Conservation (phyloP, 2,329 filamentous ascomycete genomes). For the Alternaria dauci region DNA sequence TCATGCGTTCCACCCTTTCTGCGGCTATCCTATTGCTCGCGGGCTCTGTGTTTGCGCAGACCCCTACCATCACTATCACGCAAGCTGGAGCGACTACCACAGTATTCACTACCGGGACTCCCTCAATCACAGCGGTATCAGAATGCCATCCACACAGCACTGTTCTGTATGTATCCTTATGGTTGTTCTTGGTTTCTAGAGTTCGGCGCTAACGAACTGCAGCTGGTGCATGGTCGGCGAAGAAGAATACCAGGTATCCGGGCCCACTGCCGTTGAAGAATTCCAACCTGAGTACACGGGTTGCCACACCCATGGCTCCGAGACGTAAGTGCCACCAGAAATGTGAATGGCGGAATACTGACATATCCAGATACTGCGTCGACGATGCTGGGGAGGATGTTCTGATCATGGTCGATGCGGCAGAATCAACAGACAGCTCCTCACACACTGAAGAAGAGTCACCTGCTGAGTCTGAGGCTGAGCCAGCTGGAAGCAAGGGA, state of each 20-base stretch:
- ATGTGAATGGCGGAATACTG: background rate
- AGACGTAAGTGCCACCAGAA: constrained; percentile 58
- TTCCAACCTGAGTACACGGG: constrained; percentile 69
- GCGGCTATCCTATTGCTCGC: constrained; percentile 16
- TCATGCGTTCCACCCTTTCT: constrained; percentile 3
- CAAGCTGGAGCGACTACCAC: constrained; percentile 10
- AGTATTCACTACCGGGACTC: constrained; percentile 13
- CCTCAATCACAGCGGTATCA: constrained; percentile 58
- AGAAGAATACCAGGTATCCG: constrained; percentile 56
- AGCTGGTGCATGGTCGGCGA: constrained; percentile 57
- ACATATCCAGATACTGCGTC: constrained; percentile 65
- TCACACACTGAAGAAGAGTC: constrained; percentile 26
- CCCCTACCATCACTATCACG: constrained; percentile 14
- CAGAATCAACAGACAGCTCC: constrained; percentile 24
- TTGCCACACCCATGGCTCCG: constrained; percentile 69
- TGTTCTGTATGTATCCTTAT: constrained; percentile 50
- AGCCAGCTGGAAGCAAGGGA: constrained; percentile 29
- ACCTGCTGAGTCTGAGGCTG: constrained; percentile 17
- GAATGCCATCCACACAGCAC: constrained; percentile 61
- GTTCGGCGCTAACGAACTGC: constrained; percentile 18
- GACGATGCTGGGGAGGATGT: constrained; percentile 68
- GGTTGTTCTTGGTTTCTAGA: background rate
- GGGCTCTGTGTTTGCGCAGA: constrained; percentile 28
- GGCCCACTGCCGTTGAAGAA: constrained; percentile 64
- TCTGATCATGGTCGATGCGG: constrained; percentile 57